Conservation (phyloP, 768 basidiomycete species). For the Glaciozyma antarctica region DNA sequence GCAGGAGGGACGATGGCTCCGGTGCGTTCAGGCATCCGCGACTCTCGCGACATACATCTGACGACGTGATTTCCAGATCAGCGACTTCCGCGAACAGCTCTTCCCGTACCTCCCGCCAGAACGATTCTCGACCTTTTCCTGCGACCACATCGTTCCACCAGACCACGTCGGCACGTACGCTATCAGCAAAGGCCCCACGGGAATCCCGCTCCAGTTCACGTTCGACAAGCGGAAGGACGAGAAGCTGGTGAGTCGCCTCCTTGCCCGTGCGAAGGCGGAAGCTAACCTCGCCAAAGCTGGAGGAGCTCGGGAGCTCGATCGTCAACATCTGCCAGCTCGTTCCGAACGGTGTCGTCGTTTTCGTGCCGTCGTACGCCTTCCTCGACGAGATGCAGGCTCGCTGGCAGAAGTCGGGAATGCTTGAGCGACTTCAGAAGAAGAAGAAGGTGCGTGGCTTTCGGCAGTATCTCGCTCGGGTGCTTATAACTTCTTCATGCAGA, state of each 20-base stretch:
- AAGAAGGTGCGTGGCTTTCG: slow-evolving; percentile 55
- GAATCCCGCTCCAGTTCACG: slow-evolving; percentile 58
- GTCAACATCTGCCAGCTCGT: slow-evolving; percentile 68
- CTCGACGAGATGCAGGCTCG: slow-evolving; percentile 55
- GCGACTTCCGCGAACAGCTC: slow-evolving; percentile 73
- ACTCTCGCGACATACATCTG: background rate
- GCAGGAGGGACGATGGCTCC: slow-evolving; percentile 99
- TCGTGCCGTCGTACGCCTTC: slow-evolving; percentile 85
- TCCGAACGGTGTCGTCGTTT: slow-evolving; percentile 82
- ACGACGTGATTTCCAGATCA: slow-evolving; percentile 50
- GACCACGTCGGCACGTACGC: slow-evolving; percentile 61
- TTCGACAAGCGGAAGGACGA: slow-evolving; percentile 54
- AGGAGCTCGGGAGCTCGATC: slow-evolving; percentile 73
- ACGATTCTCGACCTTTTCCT: slow-evolving; percentile 70
- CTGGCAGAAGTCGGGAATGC: slow-evolving; percentile 57
- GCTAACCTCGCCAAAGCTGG: slow-evolving; percentile 46
- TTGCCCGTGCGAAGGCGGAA: background rate
- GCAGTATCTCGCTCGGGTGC: background rate
- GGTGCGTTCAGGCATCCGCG: no score
- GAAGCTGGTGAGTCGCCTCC: slow-evolving; percentile 13
- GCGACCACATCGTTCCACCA: slow-evolving; percentile 80
- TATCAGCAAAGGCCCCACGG: slow-evolving; percentile 28
- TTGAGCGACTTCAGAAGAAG: slow-evolving; percentile 56
- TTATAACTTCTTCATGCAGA: slow-evolving; percentile 42
- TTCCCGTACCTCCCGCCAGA: slow-evolving; percentile 57